These are phyloP conservation scores for Pythium vanterpoolii DNA, from an alignment of 352 stramenopile genomes.

Conservation along the genomic window DNA sequence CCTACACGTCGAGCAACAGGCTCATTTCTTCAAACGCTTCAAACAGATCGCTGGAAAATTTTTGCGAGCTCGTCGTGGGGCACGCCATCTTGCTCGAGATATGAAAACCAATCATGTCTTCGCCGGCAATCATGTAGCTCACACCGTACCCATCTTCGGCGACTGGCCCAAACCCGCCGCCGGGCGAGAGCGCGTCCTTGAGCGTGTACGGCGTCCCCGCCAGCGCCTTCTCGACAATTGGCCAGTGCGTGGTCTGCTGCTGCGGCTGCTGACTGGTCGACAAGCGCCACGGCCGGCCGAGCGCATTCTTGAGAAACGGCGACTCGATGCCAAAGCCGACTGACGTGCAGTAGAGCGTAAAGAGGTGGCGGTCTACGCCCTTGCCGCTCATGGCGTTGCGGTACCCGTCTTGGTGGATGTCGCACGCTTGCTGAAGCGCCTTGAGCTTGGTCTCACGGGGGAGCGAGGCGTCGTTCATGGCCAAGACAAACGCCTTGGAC, in stretches of 20 bases:
- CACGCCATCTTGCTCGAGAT: slow-evolving; percentile 88
- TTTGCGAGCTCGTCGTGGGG: slow-evolving; percentile 64
- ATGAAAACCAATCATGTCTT: slow-evolving; percentile 89
- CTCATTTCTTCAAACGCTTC: slow-evolving; percentile 84
- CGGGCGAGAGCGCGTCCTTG: slow-evolving; percentile 64
- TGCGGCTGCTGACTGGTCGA: slow-evolving; percentile 90
- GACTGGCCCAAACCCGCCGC: slow-evolving; percentile 88
- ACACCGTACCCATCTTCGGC: slow-evolving; percentile 90
- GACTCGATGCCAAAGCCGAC: slow-evolving; percentile 86
- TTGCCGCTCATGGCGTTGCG: slow-evolving; percentile 86
- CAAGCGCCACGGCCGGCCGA: slow-evolving; percentile 81
- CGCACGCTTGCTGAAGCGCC: slow-evolving; percentile 85
- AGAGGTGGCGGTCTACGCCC: slow-evolving; percentile 95
- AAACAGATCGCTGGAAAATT: slow-evolving; percentile 75
- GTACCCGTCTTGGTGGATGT: slow-evolving; percentile 91
- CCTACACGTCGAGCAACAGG: slow-evolving; percentile 27
- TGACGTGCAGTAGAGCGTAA: slow-evolving; percentile 92
- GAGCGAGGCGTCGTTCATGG: slow-evolving; percentile 69
- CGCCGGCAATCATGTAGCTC: slow-evolving; percentile 89
- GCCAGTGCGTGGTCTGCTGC: slow-evolving; percentile 85
- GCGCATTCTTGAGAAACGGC: slow-evolving; percentile 84
- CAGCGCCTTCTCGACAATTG: slow-evolving; percentile 60
- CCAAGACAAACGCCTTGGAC: slow-evolving; percentile 89
- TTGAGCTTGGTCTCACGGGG: slow-evolving; percentile 76
- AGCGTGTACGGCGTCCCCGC: slow-evolving; percentile 50